These are phyloP conservation scores for Beauveria australis DNA, from an alignment of 2,329 filamentous ascomycete species.

Conservation along the genomic window DNA sequence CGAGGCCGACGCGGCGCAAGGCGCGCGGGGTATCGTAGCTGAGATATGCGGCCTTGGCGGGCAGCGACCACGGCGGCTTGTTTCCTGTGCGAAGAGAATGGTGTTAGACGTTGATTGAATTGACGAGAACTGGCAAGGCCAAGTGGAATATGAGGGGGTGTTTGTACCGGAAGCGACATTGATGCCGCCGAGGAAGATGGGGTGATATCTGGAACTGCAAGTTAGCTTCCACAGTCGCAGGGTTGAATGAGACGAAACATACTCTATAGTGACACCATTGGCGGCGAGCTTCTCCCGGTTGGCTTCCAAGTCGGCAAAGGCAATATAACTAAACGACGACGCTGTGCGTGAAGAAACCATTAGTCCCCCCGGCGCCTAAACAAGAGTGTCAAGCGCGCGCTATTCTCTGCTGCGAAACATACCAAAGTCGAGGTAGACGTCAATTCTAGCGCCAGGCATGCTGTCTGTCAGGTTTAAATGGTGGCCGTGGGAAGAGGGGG, in stretches of 20 bases:
- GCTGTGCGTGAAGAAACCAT: slow-evolving; percentile 33
- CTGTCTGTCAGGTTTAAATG: background rate
- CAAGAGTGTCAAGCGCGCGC: background rate
- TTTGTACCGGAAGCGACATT: slow-evolving; percentile 48
- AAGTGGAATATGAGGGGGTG: background rate
- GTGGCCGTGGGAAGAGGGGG: background rate
- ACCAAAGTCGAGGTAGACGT: slow-evolving; percentile 62
- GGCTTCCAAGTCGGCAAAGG: slow-evolving; percentile 48
- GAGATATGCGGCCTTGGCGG: slow-evolving; percentile 57
- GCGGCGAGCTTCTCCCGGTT: slow-evolving; percentile 46
- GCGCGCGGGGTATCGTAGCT: slow-evolving; percentile 32
- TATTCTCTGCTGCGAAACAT: slow-evolving; percentile 17
- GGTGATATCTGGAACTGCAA: slow-evolving; percentile 50
- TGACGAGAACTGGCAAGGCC: background rate
- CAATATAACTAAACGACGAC: slow-evolving; percentile 53
- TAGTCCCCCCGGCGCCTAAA: background rate
- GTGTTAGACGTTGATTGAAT: background rate
- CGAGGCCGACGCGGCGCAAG: slow-evolving; percentile 28
- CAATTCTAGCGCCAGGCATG: slow-evolving; percentile 56
- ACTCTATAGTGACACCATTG: slow-evolving; percentile 60
- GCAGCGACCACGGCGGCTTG: slow-evolving; percentile 63
- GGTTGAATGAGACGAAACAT: slow-evolving; percentile 20
- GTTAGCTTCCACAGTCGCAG: background rate
- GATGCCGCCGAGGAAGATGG: slow-evolving; percentile 63
- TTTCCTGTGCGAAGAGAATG: slow-evolving; percentile 44